Conservation (phyloP, 2,329 filamentous ascomycete species). For the Phialocephala subalpina region DNA sequence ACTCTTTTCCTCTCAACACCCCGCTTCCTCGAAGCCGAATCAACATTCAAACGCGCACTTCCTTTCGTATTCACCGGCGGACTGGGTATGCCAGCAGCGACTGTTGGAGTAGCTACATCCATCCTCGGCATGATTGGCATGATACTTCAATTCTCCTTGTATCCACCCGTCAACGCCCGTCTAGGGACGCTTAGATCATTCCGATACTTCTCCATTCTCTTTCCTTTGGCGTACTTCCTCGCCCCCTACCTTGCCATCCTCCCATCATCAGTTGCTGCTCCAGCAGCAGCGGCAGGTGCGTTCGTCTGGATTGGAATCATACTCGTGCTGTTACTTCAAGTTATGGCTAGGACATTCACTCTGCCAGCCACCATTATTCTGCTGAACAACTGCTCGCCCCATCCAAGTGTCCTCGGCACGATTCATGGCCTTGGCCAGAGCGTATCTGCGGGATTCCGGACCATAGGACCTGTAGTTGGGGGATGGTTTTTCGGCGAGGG, state of each 20-base stretch:
- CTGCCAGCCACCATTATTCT: constrained; percentile 65
- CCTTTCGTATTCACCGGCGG: constrained; percentile 64
- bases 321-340: constrained; percentile 61
- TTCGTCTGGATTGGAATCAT: constrained; percentile 63
- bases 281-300: constrained; percentile 51
- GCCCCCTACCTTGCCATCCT: constrained; percentile 70
- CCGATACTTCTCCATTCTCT: constrained; percentile 69
- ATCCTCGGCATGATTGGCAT: constrained; percentile 76
- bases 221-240: constrained; percentile 71
- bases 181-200: constrained; percentile 75
- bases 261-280: constrained; percentile 42
- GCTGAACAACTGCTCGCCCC: constrained; percentile 66
- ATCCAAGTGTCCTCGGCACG: constrained; percentile 62
- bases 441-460: constrained; percentile 60
- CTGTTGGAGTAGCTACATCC: constrained; percentile 73
- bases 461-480: constrained; percentile 61
- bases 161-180: constrained; percentile 68
- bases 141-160: constrained; percentile 71
- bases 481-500: constrained; percentile 63
- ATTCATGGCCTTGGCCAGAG: constrained; percentile 67
- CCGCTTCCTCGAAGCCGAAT: constrained; percentile 45
- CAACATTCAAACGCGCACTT: constrained; percentile 29
- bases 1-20: constrained; percentile 67
- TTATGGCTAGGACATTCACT: constrained; percentile 65
- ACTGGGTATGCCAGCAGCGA: constrained; percentile 70